Evolutionary conservation across 2,329 filamentous ascomycete species (phyloP), one percentile per base, ranked within the genome.

Genomic region (Claviceps spartinae): DNA sequence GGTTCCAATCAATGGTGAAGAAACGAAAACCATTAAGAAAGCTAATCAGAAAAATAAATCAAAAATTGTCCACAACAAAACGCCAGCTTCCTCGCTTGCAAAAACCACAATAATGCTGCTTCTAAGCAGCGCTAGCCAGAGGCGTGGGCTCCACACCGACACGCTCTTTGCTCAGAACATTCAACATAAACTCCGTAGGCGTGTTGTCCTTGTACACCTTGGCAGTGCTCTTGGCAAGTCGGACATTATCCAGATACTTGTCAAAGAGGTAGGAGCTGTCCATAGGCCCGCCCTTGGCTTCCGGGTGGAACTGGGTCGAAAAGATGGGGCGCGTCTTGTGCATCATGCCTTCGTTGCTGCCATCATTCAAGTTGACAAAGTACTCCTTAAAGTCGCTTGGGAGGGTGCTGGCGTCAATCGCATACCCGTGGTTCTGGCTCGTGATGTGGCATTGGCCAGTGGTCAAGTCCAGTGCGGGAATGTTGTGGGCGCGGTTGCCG

Each of bases 361-460:
- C 88, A 65, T 98, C 93, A 71, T 97, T 98, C 59, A 97, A 77
- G 77, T 98, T 97, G 70, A 95, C 85, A 67, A 97, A 98, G 78
- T 95, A 97, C 69, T 95, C 91, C 77, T 90, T 93, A 82, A 89
- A 98, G 40, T 96, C 89, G 52, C 72, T 75, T 51, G 87, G 81
- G 42, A 98, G 76, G 11, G 88, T 95, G 54, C 78, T 77, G 5
- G 86, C 80, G 64, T 97, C 91, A 54, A 98, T 87, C 44, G 91
- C 93, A 64, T 97, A 98, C 56, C 93, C 93, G 72, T 97, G 93
- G 75, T 97, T 97, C 77, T 98, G 93, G 68, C 85, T 90, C 54
- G 91, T 97, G 69, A 97, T 97, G 76, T 97, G 91, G 81, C 93
- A 97, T 69, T 91, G 88, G 53, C 93, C 91, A 40, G 91, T 97